Conservation (phyloP, 2,329 filamentous ascomycete species). For the Moelleriella libera region DNA sequence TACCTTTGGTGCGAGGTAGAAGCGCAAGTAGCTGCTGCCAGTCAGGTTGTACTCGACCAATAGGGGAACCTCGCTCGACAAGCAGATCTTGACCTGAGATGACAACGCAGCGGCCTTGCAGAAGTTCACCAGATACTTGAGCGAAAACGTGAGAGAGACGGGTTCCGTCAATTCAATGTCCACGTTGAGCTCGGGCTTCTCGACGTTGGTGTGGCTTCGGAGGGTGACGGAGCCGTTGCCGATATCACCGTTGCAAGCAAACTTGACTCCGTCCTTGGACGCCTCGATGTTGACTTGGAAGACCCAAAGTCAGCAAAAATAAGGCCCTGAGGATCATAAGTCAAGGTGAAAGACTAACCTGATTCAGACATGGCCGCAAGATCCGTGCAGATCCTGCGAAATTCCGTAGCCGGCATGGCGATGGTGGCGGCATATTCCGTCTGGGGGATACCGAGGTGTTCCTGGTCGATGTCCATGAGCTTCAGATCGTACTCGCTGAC, state of each 20-base stretch:
- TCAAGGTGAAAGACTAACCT: slow-evolving; percentile 36
- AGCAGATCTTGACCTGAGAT: slow-evolving; percentile 70
- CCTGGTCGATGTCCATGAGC: slow-evolving; percentile 99
- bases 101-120: slow-evolving; percentile 92
- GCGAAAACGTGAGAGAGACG: slow-evolving; percentile 88
- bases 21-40: slow-evolving; percentile 79
- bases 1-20: slow-evolving; percentile 98
- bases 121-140: slow-evolving; percentile 99
- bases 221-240: slow-evolving; percentile 89
- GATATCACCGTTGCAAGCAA: slow-evolving; percentile 85
- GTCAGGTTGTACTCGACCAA: slow-evolving; percentile 80
- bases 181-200: slow-evolving; percentile 76
- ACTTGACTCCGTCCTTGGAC: slow-evolving; percentile 93
- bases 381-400: slow-evolving; percentile 90
- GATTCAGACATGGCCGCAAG: slow-evolving; percentile 88
- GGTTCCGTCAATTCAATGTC: slow-evolving; percentile 86
- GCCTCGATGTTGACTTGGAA: slow-evolving; percentile 79
- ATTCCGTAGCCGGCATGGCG: slow-evolving; percentile 75
- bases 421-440: slow-evolving; percentile 96
- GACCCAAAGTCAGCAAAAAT: not conserved
- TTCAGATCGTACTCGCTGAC: slow-evolving; percentile 99
- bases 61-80: slow-evolving; percentile 92
- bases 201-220: slow-evolving; percentile 74
- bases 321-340: too few relatives aligned
- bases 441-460: slow-evolving; percentile 95